phyloP scores from a whole-genome alignment of 345 rosid genomes.

The Punica granatum region DNA sequence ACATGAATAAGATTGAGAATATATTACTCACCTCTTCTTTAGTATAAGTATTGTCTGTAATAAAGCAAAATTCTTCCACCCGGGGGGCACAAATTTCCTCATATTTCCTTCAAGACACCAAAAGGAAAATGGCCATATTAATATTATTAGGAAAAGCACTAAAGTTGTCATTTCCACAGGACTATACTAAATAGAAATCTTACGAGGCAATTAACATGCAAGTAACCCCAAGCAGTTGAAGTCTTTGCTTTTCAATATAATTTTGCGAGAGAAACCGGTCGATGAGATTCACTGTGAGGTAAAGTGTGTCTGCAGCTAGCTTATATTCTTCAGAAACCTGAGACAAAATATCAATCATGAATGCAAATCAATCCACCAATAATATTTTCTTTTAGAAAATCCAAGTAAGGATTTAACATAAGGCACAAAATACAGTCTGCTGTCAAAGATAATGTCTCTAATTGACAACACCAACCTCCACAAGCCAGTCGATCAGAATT shows the following conservation, averaged over 20 bases:
- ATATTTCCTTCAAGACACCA: conserved; percentile 53
- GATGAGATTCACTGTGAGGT: conserved; percentile 83
- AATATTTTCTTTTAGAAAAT: not conserved
- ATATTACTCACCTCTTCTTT: conserved; percentile 51
- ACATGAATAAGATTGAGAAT: not conserved
- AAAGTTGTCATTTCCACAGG: conserved; percentile 1
- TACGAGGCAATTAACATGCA: conserved; percentile 99
- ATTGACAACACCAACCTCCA: conserved; percentile 56
- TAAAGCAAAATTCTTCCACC: conserved; percentile 88
- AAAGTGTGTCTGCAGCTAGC: conserved; percentile 86
- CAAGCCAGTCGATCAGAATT: conserved; percentile 87
- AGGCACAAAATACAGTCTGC: not conserved
- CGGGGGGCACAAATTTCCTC: conserved; percentile 86
- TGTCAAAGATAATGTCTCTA: not conserved
- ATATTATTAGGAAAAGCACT: not conserved
- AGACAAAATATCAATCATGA: conserved; percentile 15
- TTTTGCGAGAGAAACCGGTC: conserved; percentile 77
- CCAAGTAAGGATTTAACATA: not conserved
- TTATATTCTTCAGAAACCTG: conserved; percentile 92
- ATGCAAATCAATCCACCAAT: not conserved
- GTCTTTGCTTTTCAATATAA: conserved; percentile 67
- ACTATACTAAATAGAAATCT: conserved; percentile 20
- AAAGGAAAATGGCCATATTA: not conserved
- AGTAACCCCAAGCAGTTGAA: conserved; percentile 86
- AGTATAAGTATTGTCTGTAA: conserved; percentile 85